These are phyloP conservation scores for Calonectria crousiana DNA, from an alignment of 2,329 filamentous ascomycete species.

Conservation along the genomic window DNA sequence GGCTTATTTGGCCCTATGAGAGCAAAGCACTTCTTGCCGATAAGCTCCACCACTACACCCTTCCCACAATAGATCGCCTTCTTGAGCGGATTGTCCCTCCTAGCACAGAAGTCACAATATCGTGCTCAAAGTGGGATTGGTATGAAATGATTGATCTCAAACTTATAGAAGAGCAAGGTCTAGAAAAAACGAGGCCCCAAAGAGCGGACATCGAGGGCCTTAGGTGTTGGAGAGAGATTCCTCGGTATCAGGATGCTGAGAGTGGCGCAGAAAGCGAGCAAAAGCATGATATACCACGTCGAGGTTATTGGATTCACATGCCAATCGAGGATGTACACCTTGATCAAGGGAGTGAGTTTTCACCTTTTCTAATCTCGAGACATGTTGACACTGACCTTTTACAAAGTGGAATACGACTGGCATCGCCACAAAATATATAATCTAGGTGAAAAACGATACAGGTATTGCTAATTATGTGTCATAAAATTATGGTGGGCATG, in stretches of 20 bases:
- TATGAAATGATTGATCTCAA: conserved; percentile 29
- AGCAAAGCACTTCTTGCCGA: conserved; percentile 20
- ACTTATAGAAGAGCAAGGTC: conserved; percentile 28
- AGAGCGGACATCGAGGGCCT: conserved; percentile 31
- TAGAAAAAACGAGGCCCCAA: conserved; percentile 25
- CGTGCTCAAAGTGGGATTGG: conserved; percentile 33
- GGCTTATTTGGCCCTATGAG: conserved; percentile 30
- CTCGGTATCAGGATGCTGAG: neutral
- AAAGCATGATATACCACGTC: neutral
- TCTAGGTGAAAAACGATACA: conserved; percentile 24
- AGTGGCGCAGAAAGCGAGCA: neutral
- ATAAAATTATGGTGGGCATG: neutral
- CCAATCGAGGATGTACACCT: conserved; percentile 26
- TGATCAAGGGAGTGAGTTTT: conserved; percentile 17
- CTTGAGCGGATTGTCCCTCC: conserved; percentile 27
- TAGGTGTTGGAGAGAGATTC: conserved; percentile 33
- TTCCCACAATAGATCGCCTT: conserved; percentile 29
- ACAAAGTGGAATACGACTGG: conserved; percentile 22
- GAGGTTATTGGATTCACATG: conserved; percentile 36
- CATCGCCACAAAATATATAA: conserved; percentile 22
- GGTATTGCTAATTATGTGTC: conserved; percentile 17
- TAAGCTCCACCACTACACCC: conserved; percentile 14
- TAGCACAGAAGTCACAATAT: conserved; percentile 29
- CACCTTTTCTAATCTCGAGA: neutral
- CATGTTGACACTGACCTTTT: neutral